A percentile compares a stretch with the other conserved stretches of the same genome.
Evolutionary conservation across 495 filamentous ascomycete genomes (phyloP).

Genomic region (Aspergillus mulundensis): DNA sequence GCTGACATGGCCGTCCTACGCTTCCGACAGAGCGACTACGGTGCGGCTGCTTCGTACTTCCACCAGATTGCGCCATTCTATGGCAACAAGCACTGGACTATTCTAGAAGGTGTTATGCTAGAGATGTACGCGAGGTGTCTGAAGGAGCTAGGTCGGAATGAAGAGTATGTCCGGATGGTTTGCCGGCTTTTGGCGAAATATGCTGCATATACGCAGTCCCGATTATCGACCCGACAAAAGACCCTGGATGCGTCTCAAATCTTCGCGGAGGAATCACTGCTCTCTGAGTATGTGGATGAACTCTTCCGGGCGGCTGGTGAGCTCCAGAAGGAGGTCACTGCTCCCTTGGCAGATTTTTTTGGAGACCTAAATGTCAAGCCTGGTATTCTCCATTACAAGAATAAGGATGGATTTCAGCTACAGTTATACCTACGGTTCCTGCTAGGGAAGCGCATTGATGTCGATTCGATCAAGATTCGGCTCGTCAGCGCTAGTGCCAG

Average conservation of each 20-base stretch:
- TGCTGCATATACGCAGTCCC: constrained; percentile 39
- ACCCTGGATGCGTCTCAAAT: constrained; percentile 28
- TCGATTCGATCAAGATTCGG: constrained; percentile 63
- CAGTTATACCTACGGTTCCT: constrained; percentile 67
- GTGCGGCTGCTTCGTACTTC: constrained; percentile 72
- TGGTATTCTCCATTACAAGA: constrained; percentile 62
- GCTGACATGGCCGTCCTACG: constrained; percentile 84
- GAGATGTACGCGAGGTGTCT: constrained; percentile 83
- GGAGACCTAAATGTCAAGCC: constrained; percentile 64
- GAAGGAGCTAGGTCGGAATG: constrained; percentile 65
- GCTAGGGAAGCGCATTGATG: constrained; percentile 63
- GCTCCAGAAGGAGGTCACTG: constrained; percentile 59
- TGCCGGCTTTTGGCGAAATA: constrained; percentile 74
- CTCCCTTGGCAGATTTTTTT: constrained; percentile 72
- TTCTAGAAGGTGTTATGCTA: constrained; percentile 77
- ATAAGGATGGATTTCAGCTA: constrained; percentile 75
- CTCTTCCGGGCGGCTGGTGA: constrained; percentile 59
- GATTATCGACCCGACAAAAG: constrained; percentile 32
- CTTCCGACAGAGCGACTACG: constrained; percentile 66
- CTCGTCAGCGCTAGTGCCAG: constrained; percentile 41
- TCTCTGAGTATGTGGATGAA: constrained; percentile 61
- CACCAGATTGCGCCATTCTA: constrained; percentile 79
- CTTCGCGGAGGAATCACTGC: constrained; percentile 49
- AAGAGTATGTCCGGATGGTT: constrained; percentile 75
- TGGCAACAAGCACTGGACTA: constrained; percentile 71